These are phyloP conservation scores for Mycogone perniciosa DNA, from an alignment of 2,329 filamentous ascomycete genomes.

Conservation along the genomic window DNA sequence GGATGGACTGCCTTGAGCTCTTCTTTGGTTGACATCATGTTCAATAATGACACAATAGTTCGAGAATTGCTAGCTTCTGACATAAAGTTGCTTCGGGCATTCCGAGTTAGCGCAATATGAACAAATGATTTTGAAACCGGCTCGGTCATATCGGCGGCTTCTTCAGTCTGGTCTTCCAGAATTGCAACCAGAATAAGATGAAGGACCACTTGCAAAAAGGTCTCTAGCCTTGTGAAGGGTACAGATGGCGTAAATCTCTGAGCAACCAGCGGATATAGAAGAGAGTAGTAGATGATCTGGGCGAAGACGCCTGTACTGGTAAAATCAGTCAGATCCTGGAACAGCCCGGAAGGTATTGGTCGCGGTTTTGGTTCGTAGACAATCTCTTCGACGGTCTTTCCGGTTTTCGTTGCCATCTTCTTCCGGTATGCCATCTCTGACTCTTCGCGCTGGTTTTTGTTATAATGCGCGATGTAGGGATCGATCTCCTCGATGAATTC, in stretches of 20 bases:
- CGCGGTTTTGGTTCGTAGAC: constrained; percentile 86
- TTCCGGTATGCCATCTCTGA: constrained; percentile 84
- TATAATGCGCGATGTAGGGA: constrained; percentile 93
- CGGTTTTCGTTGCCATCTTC: constrained; percentile 80
- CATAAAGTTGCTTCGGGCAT: constrained; percentile 56
- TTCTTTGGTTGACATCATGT: constrained; percentile 58
- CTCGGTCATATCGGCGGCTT: constrained; percentile 43
- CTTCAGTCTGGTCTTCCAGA: constrained; percentile 65
- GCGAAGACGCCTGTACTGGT: constrained; percentile 81
- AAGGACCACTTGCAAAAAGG: constrained; percentile 84
- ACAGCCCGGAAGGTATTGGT: constrained; percentile 69
- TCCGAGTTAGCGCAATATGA: constrained; percentile 59
- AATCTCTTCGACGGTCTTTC: constrained; percentile 72
- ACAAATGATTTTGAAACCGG: constrained; percentile 61
- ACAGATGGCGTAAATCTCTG: constrained; percentile 65
- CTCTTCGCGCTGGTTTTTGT: constrained; percentile 93
- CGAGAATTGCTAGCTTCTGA: constrained; percentile 48
- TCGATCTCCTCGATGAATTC: constrained; percentile 84
- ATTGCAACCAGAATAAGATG: constrained; percentile 84
- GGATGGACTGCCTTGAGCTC: constrained; percentile 77
- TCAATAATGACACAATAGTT: constrained; percentile 59
- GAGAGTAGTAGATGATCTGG: constrained; percentile 81
- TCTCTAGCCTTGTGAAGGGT: constrained; percentile 76
- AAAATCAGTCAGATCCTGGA: constrained; percentile 69
- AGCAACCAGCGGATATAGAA: constrained; percentile 72